Conservation (phyloP, 805 yeast species). For the Saccharomycopsis selenospora region DNA sequence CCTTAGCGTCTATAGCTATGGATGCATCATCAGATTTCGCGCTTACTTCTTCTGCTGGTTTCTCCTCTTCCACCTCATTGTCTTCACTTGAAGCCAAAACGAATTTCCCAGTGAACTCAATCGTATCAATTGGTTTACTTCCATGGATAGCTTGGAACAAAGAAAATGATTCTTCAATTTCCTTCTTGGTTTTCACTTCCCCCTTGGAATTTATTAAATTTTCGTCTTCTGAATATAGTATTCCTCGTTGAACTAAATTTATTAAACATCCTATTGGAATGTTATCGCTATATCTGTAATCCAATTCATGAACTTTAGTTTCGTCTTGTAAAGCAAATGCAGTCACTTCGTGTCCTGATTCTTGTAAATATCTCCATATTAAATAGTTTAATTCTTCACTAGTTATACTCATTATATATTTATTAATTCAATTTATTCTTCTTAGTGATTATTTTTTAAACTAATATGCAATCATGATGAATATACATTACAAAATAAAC, state of each 20-base stretch:
- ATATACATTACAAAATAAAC: too few relatives aligned
- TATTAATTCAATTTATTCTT: too few relatives aligned
- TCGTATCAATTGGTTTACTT: conserved; percentile 27
- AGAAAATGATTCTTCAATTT: conserved; percentile 25
- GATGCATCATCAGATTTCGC: too few relatives aligned
- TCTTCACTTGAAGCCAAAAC: conserved; percentile 23
- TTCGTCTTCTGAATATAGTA: conserved; percentile 68
- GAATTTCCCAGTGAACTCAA: conserved; percentile 29
- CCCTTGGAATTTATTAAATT: conserved; percentile 38
- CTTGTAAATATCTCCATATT: conserved; percentile 89
- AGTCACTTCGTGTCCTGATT: conserved; percentile 66
- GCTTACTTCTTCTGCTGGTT: too few relatives aligned
- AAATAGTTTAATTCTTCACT: conserved; percentile 83
- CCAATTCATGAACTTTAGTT: conserved; percentile 53
- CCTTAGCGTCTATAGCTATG: conserved; percentile 8
- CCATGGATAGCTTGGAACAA: conserved; percentile 18
- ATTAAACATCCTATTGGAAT: conserved; percentile 81
- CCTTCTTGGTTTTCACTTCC: conserved; percentile 26
- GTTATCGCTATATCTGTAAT: conserved; percentile 37
- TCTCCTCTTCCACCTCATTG: background rate
- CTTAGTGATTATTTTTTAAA: too few relatives aligned
- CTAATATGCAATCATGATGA: too few relatives aligned
- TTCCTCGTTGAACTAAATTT: conserved; percentile 77
- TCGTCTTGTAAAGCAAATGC: conserved; percentile 79
- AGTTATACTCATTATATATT: conserved; percentile 58